Conservation (phyloP, 169 alveolate species). For the Plasmodium fragile region DNA sequence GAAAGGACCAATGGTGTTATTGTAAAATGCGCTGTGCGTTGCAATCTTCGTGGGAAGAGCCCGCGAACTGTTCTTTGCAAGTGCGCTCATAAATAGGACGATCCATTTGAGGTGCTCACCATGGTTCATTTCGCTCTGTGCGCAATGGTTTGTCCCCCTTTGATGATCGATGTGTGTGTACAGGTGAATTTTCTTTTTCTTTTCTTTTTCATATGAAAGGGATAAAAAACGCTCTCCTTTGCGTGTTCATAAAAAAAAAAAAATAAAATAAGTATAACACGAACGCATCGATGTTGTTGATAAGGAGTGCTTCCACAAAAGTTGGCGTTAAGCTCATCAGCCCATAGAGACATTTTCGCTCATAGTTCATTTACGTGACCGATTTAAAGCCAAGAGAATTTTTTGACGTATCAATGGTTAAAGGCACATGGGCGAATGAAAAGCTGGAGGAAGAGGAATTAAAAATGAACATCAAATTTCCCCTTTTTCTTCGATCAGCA, state of each 20-base stretch:
- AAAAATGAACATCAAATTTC: not conserved
- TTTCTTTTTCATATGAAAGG: not conserved
- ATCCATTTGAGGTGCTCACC: not conserved
- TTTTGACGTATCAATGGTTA: not conserved
- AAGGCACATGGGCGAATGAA: not conserved
- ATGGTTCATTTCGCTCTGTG: not conserved
- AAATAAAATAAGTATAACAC: not conserved
- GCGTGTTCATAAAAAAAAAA: not conserved
- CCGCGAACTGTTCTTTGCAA: not conserved
- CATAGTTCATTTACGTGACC: not conserved
- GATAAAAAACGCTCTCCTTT: not conserved
- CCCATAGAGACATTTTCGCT: not conserved
- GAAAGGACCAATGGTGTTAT: not conserved
- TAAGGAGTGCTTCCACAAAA: not conserved
- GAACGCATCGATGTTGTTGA: not conserved
- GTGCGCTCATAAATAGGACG: not conserved
- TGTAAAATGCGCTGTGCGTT: not conserved
- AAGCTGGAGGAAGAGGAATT: not conserved
- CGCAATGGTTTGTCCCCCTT: not conserved
- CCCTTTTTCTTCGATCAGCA: not conserved
- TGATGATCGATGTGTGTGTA: not conserved
- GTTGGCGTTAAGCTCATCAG: not conserved
- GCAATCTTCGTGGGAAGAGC: not conserved
- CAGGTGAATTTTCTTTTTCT: not conserved
- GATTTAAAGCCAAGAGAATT: not conserved